Conservation (phyloP, 768 basidiomycete species). For the Leccinum ochraceum region DNA sequence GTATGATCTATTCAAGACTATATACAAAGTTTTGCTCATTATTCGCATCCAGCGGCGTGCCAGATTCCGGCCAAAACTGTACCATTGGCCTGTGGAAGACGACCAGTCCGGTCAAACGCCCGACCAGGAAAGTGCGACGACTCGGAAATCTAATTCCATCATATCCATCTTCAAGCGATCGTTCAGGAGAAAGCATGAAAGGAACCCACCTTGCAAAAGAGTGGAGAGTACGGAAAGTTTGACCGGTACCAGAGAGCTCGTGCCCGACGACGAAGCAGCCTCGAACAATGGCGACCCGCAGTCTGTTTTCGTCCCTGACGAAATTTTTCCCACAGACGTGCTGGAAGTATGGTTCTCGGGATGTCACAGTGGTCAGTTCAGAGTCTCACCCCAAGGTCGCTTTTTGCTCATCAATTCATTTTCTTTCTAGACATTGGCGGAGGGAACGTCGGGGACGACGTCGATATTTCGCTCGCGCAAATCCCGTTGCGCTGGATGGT, state of each 20-base stretch:
- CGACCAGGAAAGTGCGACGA: not conserved
- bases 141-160: not conserved
- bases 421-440: conserved; percentile 67
- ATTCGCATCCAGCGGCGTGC: conserved; percentile 51
- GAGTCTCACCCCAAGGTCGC: not conserved
- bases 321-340: conserved; percentile 44
- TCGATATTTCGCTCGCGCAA: conserved; percentile 47
- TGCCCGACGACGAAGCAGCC: not conserved
- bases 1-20: conserved; percentile 34
- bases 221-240: not conserved
- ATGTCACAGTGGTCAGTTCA: conserved; percentile 60
- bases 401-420: not conserved
- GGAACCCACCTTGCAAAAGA: not conserved
- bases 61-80: conserved; percentile 67
- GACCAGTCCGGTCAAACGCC: conserved; percentile 27
- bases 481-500: conserved; percentile 81
- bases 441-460: conserved; percentile 49
- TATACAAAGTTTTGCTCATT: conserved; percentile 10
- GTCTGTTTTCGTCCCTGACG: conserved; percentile 1
- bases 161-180: not conserved
- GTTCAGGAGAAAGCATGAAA: conserved; percentile 2
- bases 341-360: conserved; percentile 83
- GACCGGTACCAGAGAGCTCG: not conserved
- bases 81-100: conserved; percentile 43
- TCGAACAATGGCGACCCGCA: not conserved